phyloP scores from a whole-genome alignment of 169 alveolate genomes.

The Cryptosporidium sp. region DNA sequence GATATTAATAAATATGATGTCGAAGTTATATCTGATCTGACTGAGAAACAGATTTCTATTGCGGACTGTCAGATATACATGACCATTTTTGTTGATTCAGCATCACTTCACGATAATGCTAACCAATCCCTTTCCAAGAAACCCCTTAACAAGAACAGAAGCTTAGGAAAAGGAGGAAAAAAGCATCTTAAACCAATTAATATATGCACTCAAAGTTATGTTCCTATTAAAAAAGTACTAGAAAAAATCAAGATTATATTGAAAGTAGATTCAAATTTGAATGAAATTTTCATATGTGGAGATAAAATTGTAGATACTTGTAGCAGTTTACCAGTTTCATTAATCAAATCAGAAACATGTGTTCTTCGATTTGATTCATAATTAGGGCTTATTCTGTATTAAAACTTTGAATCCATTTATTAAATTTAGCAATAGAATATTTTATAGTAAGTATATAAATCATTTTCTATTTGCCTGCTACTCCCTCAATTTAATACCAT shows the following conservation, averaged over 20 bases:
- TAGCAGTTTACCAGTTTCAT: conserved; percentile 33
- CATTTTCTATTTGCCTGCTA: not conserved
- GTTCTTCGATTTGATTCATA: conserved; percentile 31
- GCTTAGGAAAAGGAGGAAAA: not conserved
- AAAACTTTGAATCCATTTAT: not conserved
- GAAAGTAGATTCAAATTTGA: not conserved
- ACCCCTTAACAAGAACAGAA: not conserved
- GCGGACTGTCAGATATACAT: not conserved
- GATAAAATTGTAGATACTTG: conserved; percentile 35
- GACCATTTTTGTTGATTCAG: not conserved
- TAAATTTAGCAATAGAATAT: not conserved
- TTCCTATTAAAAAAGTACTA: conserved; percentile 9
- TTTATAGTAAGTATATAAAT: not conserved
- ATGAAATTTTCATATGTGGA: conserved; percentile 50
- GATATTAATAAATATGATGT: not conserved
- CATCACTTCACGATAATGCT: too few species aligned
- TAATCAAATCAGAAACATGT: conserved; percentile 5
- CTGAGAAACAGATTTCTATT: not conserved
- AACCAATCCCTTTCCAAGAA: not conserved
- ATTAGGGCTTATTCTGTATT: not conserved
- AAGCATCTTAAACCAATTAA: not conserved
- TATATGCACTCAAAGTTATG: conserved; percentile 10
- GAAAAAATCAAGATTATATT: not conserved
- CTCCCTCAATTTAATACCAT: not conserved
- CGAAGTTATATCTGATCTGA: not conserved